Conservation (phyloP, 768 basidiomycete species). For the Paxillus ammoniavirescens region DNA sequence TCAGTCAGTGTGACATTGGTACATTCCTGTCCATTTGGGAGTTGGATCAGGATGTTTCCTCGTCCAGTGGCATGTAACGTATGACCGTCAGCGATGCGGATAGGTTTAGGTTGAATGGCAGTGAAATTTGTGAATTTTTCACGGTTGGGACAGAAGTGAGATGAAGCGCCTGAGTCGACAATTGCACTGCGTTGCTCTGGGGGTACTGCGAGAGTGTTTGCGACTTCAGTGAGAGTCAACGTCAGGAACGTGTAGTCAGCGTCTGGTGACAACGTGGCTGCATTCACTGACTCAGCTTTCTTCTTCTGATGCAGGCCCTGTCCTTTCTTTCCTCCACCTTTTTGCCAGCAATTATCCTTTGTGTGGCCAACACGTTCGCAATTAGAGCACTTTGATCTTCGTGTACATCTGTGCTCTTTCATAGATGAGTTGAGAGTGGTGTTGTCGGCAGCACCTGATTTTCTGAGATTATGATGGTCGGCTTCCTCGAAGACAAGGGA, state of each 20-base stretch:
- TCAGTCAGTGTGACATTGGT: neutral
- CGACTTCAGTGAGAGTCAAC: neutral
- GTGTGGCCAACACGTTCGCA: conserved; percentile 27
- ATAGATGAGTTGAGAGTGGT: neutral
- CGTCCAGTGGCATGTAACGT: conserved; percentile 30
- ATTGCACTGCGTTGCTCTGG: neutral
- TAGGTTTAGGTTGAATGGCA: neutral
- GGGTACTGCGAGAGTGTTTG: neutral
- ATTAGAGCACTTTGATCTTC: conserved; percentile 10
- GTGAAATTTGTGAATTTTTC: neutral
- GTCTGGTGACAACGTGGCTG: neutral
- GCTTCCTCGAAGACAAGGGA: neutral
- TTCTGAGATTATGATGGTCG: neutral
- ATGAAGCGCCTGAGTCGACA: neutral
- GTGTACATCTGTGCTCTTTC: neutral
- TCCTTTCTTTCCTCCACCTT: conserved; percentile 38
- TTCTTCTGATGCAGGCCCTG: conserved; percentile 32
- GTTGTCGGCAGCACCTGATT: neutral
- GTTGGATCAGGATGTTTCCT: conserved; percentile 28
- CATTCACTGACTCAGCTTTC: neutral
- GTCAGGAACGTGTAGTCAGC: neutral
- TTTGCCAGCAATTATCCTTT: conserved; percentile 28
- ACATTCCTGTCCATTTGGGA: conserved; percentile 22
- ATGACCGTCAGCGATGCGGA: conserved; percentile 23
- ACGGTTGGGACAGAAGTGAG: conserved; percentile 1